Base-by-base conservation (phyloP, 192 early-diverging fungal genomes). In the Backusella circina region DNA sequence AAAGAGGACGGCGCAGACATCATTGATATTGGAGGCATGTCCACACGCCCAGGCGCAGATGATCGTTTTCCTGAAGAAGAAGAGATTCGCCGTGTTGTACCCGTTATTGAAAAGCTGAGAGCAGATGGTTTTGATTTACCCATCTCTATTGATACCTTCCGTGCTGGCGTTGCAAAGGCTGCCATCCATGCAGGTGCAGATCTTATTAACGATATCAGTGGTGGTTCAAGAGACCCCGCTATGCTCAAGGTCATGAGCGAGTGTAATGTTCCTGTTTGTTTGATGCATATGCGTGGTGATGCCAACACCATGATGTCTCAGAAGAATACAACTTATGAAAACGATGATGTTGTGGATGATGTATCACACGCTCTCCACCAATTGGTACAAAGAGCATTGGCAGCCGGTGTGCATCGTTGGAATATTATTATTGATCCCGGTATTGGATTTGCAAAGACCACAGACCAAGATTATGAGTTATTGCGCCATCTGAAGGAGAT, bases 211-310 rank as follows among this genome's bases (percentile, higher is more conserved):
- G 98, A 99, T 79, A 93, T 99, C 16, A 92, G 91, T 6, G 97
- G 95, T n/a, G 98, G 96, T 15, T 73, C 71, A 47, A 83, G 87
- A 30, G 97, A 99, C 71, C 81, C 91, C 0, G 77, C 83, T 4
- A 98, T 99, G 95, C 83, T 94, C 36, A 71, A 86, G 9, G 88
- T 93, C 23, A 90, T 94, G 81, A 95, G 95, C 6, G 85, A 92
- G 72, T 81, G 82, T 73, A 86, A 91, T 65, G 92, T 93, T 10
- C 97, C 98, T 18, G 89, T 95, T 9, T 93, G 95, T 75, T 79
- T 98, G 80, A 98, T 98, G 96, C 98, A 99, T 78, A 98, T 97
- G 96, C 92, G 97, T n/a, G 98, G 98, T 28, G 88, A 88, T 70
- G 90, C 96, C 6, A 87, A 90, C 75, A 97, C 95, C 13, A 99